Conservation (phyloP, 2,329 filamentous ascomycete species). For the Paraconiothyrium brasiliense region DNA sequence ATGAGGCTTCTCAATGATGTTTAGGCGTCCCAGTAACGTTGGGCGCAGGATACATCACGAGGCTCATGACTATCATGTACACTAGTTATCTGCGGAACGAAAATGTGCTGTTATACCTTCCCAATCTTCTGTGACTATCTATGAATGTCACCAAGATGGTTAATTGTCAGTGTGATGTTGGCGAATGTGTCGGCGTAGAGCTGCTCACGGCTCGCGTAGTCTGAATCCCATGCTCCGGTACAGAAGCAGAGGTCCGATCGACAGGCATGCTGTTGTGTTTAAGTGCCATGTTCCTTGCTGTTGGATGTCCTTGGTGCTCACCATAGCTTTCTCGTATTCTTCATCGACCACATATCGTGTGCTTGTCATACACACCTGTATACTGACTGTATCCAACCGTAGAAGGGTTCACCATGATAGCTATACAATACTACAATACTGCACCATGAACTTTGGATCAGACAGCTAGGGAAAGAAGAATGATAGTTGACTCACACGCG, state of each 20-base stretch:
- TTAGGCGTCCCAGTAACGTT: slow-evolving; percentile 37
- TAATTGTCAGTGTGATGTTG: not conserved
- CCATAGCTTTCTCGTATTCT: not conserved
- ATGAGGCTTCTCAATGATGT: slow-evolving; percentile 42
- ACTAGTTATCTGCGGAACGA: slow-evolving; percentile 50
- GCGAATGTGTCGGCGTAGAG: slow-evolving; percentile 27
- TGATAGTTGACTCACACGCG: not conserved
- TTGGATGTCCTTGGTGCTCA: not conserved
- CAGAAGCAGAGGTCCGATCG: not conserved
- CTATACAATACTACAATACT: not conserved
- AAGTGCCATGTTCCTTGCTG: not conserved
- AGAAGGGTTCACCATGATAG: not conserved
- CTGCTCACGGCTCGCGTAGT: slow-evolving; percentile 34
- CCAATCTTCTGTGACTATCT: not conserved
- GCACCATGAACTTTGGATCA: not conserved
- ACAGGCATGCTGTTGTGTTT: not conserved
- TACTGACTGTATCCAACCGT: not conserved
- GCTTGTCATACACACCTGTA: not conserved
- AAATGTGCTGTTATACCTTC: slow-evolving; percentile 32
- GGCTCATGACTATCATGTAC: slow-evolving; percentile 49
- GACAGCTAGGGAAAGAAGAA: not conserved
- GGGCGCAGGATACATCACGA: slow-evolving; percentile 46
- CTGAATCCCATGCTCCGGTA: slow-evolving; percentile 24
- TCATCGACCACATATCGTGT: not conserved
- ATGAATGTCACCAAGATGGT: slow-evolving; percentile 6